phyloP scores from a whole-genome alignment of 208 protist species.

The Acanthamoeba rhysodes region DNA sequence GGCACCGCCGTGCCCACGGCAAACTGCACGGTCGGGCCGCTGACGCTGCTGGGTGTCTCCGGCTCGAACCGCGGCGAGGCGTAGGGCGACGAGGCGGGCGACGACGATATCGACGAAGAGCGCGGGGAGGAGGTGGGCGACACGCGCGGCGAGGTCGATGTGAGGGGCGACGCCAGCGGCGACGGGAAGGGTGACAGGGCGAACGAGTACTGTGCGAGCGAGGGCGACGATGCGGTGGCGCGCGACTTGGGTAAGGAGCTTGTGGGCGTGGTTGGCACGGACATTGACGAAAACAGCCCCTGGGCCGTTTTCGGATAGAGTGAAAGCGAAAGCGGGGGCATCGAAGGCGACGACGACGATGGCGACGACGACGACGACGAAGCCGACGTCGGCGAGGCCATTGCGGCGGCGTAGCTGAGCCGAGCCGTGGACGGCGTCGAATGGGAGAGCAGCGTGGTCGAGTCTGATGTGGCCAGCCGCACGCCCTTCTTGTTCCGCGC shows the following conservation, averaged over 20 bases:
- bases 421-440: background rate
- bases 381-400: background rate
- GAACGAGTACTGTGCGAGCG: conserved; percentile 1
- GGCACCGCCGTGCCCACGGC: background rate
- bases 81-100: background rate
- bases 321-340: background rate
- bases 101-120: background rate
- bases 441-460: background rate
- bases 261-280: background rate
- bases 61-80: background rate
- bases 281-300: background rate
- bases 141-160: background rate
- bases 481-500: background rate
- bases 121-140: background rate
- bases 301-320: background rate
- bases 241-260: background rate
- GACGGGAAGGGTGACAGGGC: background rate
- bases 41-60: background rate
- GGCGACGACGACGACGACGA: background rate
- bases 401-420: too few species aligned
- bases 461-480: background rate
- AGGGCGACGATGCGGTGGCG: background rate
- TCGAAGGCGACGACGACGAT: background rate
- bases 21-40: background rate
- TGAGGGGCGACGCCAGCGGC: background rate